These are phyloP conservation scores for Pichia eremophila DNA, from an alignment of 805 yeast species.

Conservation along the genomic window DNA sequence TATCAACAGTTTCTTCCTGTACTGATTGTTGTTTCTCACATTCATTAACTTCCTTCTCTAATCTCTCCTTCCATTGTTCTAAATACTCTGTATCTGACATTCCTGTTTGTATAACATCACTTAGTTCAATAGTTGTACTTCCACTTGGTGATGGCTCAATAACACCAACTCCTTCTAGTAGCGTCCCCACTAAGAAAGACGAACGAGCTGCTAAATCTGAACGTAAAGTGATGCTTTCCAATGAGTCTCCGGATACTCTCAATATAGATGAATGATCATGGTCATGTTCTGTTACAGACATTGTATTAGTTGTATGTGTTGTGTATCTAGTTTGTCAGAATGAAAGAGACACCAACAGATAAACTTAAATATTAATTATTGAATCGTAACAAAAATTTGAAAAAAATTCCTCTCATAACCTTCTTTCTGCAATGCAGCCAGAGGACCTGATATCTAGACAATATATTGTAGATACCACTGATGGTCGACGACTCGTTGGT, in stretches of 20 bases:
- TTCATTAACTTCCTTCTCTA: neutral
- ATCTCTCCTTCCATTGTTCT: neutral
- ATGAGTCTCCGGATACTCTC: constrained; percentile 15
- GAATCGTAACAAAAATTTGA: too few relatives aligned
- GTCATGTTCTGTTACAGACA: neutral
- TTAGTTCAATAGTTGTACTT: neutral
- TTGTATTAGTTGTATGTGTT: neutral
- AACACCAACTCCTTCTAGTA: constrained; percentile 16
- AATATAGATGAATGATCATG: constrained; percentile 19
- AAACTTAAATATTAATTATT: too few relatives aligned
- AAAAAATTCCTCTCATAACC: constrained; percentile 6
- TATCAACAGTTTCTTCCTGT: neutral
- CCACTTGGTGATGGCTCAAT: constrained; percentile 1
- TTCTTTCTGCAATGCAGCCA: constrained; percentile 11
- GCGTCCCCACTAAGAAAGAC: constrained; percentile 24
- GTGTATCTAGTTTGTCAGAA: too few relatives aligned
- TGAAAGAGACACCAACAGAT: too few relatives aligned
- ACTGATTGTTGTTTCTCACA: neutral
- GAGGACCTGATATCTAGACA: constrained; percentile 27
- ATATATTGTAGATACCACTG: constrained; percentile 19
- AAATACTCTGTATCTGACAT: neutral
- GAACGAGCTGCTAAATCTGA: constrained; percentile 28
- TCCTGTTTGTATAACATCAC: neutral
- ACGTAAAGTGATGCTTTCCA: constrained; percentile 24
- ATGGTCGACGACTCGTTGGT: constrained; percentile 29